Conservation (phyloP, 345 rosid genomes). For the Aquilaria sinensis region DNA sequence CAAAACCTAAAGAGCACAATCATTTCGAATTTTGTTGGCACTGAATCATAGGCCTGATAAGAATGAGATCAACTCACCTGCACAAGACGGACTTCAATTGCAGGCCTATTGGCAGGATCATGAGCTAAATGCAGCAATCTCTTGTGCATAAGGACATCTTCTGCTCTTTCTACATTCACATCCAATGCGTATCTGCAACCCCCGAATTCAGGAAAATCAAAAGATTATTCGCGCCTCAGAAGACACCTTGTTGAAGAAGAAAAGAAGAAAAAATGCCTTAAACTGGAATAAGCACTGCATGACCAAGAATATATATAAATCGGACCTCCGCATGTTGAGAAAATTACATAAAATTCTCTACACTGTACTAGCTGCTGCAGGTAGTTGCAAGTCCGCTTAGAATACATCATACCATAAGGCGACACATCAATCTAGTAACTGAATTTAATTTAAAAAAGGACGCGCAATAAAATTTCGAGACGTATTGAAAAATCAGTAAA, state of each 20-base stretch:
- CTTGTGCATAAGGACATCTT: constrained; percentile 86
- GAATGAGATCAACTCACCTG: constrained; percentile 40
- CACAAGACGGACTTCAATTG: constrained; percentile 60
- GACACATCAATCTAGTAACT: no score
- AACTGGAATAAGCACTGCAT: no score
- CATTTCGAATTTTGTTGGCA: not conserved
- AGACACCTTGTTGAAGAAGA: not conserved
- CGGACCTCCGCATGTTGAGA: no score
- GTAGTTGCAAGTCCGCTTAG: no score
- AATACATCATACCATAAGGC: no score
- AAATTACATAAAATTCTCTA: no score
- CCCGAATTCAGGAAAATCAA: constrained; percentile 2
- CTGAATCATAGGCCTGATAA: not conserved
- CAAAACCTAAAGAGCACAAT: not conserved
- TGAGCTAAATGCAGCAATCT: constrained; percentile 50
- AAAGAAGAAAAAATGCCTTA: constrained; percentile 1
- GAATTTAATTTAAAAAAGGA: no score
- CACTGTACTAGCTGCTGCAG: no score
- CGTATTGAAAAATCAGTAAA: no score
- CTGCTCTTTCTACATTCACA: constrained; percentile 96
- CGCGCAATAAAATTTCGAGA: no score
- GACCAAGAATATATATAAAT: no score
- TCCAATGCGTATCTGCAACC: constrained; percentile 80
- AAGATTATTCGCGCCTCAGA: not conserved
- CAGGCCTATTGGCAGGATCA: constrained; percentile 49